A percentile compares a stretch with the other conserved stretches of the same genome.
Conservation (phyloP, 129 eudicot species). For the Chrysanthemum makinoi region DNA sequence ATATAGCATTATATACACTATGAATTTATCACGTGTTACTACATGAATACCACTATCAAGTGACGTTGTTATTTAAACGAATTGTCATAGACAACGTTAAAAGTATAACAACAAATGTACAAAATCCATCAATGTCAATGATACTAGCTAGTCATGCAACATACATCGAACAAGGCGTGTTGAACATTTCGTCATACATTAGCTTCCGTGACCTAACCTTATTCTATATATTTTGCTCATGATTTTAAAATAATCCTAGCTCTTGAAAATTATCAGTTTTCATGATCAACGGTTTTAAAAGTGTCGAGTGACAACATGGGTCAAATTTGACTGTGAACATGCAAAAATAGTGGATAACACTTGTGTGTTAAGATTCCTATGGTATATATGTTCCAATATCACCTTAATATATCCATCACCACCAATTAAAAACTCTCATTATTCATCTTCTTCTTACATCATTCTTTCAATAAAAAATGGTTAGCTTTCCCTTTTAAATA, state of each 20-base stretch:
- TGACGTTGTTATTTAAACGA: no score
- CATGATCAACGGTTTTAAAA: conserved; percentile 20
- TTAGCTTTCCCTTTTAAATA: conserved; percentile 11
- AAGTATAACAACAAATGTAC: no score
- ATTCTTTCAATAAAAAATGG: conserved; percentile 21
- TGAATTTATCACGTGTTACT: no score
- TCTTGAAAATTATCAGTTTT: background rate
- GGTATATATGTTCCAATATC: background rate
- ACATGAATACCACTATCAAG: no score
- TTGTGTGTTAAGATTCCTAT: conserved; percentile 4
- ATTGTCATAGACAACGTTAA: no score
- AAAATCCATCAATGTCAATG: no score
- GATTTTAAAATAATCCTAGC: conserved; percentile 7
- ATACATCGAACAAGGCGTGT: no score
- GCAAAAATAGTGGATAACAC: background rate
- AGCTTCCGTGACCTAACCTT: no score
- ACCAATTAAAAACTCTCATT: background rate
- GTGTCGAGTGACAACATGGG: conserved; percentile 23
- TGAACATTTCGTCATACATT: no score
- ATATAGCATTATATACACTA: no score
- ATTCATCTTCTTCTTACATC: conserved; percentile 5
- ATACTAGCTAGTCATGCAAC: no score
- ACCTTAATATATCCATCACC: background rate
- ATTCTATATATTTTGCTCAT: no score
- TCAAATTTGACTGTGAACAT: conserved; percentile 3